Conservation (phyloP, 148 eudicot species). For the Pouteria glomerata region DNA sequence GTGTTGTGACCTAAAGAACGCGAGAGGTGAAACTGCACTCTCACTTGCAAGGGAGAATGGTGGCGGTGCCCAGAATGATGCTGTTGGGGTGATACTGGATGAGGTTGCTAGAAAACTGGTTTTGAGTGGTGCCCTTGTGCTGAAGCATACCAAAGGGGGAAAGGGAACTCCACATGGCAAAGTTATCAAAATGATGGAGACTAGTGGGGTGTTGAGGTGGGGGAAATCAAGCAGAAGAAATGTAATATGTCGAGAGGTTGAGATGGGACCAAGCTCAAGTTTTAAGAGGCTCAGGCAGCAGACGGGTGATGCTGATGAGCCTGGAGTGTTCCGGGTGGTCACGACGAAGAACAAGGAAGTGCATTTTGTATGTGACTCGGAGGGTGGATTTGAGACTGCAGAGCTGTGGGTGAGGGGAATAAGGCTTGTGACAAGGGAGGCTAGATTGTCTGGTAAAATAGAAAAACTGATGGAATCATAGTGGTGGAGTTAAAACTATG, state of each 20-base stretch:
- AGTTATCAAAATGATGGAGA: constrained; percentile 41
- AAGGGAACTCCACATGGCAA: constrained; percentile 73
- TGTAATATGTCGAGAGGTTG: constrained; percentile 60
- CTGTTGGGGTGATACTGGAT: constrained; percentile 52
- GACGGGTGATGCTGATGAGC: constrained; percentile 49
- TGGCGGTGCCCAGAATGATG: constrained; percentile 26
- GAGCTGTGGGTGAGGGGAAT: constrained; percentile 89
- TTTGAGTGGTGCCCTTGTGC: constrained; percentile 38
- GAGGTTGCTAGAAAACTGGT: constrained; percentile 64
- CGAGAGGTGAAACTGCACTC: constrained; percentile 65
- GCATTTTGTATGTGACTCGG: constrained; percentile 78
- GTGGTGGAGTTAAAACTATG: not conserved
- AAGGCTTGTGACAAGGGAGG: constrained; percentile 57
- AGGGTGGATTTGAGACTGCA: constrained; percentile 75
- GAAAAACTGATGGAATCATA: constrained; percentile 3
- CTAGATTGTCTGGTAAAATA: constrained; percentile 25
- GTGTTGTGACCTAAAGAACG: constrained; percentile 33
- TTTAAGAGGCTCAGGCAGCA: constrained; percentile 45
- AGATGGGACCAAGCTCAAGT: constrained; percentile 54
- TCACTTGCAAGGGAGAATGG: constrained; percentile 44
- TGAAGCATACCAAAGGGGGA: constrained; percentile 79
- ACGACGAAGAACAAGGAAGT: constrained; percentile 75
- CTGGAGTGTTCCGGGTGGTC: constrained; percentile 68
- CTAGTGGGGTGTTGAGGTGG: constrained; percentile 58
- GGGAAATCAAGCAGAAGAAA: constrained; percentile 64